Conservation (phyloP, 805 yeast species). For the Saccharomycopsis malanga region DNA sequence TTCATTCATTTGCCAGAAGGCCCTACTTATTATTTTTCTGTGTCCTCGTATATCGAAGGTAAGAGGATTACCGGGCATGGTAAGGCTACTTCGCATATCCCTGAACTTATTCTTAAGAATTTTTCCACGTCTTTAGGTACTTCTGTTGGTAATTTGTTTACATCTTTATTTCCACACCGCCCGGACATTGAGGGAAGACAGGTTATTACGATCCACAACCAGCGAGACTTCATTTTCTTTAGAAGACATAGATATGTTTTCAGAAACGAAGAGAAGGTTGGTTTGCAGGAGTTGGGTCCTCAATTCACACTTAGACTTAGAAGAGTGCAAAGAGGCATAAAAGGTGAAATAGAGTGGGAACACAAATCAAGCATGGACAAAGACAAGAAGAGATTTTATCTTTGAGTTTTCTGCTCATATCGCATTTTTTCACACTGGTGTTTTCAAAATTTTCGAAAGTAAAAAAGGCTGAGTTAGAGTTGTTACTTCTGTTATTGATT, state of each 20-base stretch:
- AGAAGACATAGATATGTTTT: conserved; percentile 92
- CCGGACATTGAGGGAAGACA: conserved; percentile 96
- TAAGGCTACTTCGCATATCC: conserved; percentile 80
- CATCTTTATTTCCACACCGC: conserved; percentile 81
- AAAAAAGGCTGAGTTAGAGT: too few species aligned
- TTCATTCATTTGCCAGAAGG: conserved; percentile 93
- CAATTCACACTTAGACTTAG: conserved; percentile 87
- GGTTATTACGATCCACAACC: conserved; percentile 92
- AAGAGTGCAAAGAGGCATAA: conserved; percentile 84
- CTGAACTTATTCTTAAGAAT: conserved; percentile 87
- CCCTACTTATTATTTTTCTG: conserved; percentile 87
- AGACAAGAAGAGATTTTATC: conserved; percentile 86
- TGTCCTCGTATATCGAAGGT: conserved; percentile 69
- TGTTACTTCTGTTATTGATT: not conserved
- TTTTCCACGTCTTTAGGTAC: conserved; percentile 89
- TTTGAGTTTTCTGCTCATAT: conserved; percentile 37
- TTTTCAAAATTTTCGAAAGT: not conserved
- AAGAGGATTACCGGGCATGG: conserved; percentile 83
- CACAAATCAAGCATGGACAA: conserved; percentile 94
- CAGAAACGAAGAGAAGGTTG: conserved; percentile 84
- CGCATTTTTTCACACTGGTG: not conserved
- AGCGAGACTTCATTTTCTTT: conserved; percentile 91
- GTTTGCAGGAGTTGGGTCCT: conserved; percentile 93
- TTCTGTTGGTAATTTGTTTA: conserved; percentile 88
- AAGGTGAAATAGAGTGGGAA: conserved; percentile 94